phyloP scores from a whole-genome alignment of 1,284 basidiomycete genomes.

The Salmacisia buchloeana region DNA sequence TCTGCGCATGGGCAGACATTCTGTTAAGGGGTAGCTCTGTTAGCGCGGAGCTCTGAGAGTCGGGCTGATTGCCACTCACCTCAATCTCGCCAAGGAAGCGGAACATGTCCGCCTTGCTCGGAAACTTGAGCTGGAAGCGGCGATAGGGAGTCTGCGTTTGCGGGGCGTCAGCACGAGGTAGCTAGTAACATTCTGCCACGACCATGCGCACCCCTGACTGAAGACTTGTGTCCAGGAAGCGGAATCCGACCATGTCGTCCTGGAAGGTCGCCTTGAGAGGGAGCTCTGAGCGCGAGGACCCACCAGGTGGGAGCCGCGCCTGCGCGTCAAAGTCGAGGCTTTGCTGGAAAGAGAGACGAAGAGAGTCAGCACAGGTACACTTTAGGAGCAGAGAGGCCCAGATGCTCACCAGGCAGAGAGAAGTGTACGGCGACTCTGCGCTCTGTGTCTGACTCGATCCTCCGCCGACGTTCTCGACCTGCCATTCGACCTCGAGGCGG shows the following conservation, averaged over 20 bases:
- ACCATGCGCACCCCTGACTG: neutral
- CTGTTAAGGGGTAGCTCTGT: neutral
- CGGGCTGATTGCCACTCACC: neutral
- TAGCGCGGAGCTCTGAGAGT: neutral
- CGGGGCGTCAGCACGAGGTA: too few species aligned
- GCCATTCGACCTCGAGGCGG: slow-evolving; percentile 4
- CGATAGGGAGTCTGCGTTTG: neutral
- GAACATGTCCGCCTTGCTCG: neutral
- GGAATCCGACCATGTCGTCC: slow-evolving; percentile 6
- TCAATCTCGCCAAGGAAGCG: slow-evolving; percentile 5
- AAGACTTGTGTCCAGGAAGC: neutral
- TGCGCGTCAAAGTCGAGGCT: slow-evolving; percentile 5
- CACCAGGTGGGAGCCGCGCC: neutral
- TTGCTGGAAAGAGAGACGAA: neutral
- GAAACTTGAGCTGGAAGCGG: slow-evolving; percentile 6
- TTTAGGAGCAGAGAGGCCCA: too few species aligned
- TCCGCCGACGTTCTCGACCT: slow-evolving; percentile 6
- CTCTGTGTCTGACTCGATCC: slow-evolving; percentile 4
- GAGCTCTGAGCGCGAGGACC: neutral
- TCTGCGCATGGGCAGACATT: slow-evolving; percentile 5
- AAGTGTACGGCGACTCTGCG: neutral
- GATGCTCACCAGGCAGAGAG: neutral
- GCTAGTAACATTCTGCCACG: too few species aligned
- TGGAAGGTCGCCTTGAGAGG: slow-evolving; percentile 1
- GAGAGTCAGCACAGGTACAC: too few species aligned